Base-by-base conservation (phyloP, 2,329 filamentous ascomycete genomes). In the Paraphoma chrysanthemicola region DNA sequence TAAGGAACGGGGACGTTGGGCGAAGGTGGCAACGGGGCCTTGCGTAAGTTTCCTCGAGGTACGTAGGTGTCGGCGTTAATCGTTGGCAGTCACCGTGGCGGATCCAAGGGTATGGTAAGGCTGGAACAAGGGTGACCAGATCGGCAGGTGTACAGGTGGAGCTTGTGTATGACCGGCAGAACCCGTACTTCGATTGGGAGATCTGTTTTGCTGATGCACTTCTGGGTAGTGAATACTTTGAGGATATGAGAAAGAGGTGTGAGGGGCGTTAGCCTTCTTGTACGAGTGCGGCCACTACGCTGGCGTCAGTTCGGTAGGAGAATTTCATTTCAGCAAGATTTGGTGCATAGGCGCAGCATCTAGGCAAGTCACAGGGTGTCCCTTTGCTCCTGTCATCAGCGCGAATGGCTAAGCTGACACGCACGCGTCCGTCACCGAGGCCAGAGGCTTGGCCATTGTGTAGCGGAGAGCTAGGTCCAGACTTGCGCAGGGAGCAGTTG, bases 381-480 rank as follows among this genome's bases (percentile, higher is more conserved):
- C 62, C 59, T 59, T 44, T 51, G 39, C 57, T 62, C 55, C 61
- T 63, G 60, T 63, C 62, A 59, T 63, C 57, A 60, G 62, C 61
- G 56, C 53, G 55, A 63, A 60, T 57, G 59, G 62, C 68, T 57
- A 64, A 70, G 68, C 69, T 69, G 68, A 71, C 67, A 66, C 66
- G 66, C 68, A 67, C 61, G 56, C 48, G 58, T 62, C 59, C 58
- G 57, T 60, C 58, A 60, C 56, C 52, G 44, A 53, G 52, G 56
- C 51, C 56, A 46, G 44, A 51, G 43, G 61, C 59, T 63, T 68
- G 60, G 60, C 60, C 54, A 51, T 29, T 48, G 51, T 55, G 60
- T 63, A 66, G 64, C 65, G 62, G 51, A 53, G 31, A 53, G 44
- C 46, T 53, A 56, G 60, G 56, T 54, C 64, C 56, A 66, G 63